Evolutionary conservation across 768 basidiomycete genomes (phyloP).

Genomic region (Lactifluus rugatus): DNA sequence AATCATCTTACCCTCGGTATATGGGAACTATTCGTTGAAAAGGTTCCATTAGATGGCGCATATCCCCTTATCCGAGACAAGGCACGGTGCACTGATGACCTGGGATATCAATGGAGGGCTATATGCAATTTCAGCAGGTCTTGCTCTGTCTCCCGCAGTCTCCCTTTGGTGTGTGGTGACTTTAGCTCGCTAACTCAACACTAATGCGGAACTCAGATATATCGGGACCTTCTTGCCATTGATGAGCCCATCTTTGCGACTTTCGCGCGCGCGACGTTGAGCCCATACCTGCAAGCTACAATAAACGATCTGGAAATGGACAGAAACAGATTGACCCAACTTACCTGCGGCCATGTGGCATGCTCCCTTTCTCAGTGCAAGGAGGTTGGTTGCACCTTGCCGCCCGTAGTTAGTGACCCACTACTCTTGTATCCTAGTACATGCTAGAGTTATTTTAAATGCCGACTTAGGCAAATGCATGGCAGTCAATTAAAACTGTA

Average conservation of each 20-base stretch:
- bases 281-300: slow-evolving; percentile 10
- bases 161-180: slow-evolving; percentile 5
- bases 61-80: slow-evolving; percentile 38
- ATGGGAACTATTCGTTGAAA: slow-evolving; percentile 71
- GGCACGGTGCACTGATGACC: slow-evolving; percentile 36
- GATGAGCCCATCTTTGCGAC: not conserved
- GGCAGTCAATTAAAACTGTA: no score
- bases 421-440: no score
- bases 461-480: no score
- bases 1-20: slow-evolving; percentile 57
- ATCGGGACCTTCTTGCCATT: slow-evolving; percentile 7
- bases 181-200: not conserved
- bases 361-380: slow-evolving; percentile 40
- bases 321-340: slow-evolving; percentile 1
- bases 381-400: slow-evolving; percentile 36
- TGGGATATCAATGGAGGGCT: slow-evolving; percentile 62
- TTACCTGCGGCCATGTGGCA: slow-evolving; percentile 40
- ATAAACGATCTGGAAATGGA: slow-evolving; percentile 13
- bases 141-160: slow-evolving; percentile 7
- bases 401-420: no score
- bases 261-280: not conserved
- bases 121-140: slow-evolving; percentile 19
- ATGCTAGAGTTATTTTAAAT: no score
- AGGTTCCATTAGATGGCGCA: slow-evolving; percentile 28
- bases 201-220: slow-evolving; percentile 1